Percentiles rank a stretch among this genome's conserved stretches.
These are phyloP conservation scores for Ordospora pajunii DNA, from an alignment of 371 early-diverging fungal genomes.

Conservation along the genomic window DNA sequence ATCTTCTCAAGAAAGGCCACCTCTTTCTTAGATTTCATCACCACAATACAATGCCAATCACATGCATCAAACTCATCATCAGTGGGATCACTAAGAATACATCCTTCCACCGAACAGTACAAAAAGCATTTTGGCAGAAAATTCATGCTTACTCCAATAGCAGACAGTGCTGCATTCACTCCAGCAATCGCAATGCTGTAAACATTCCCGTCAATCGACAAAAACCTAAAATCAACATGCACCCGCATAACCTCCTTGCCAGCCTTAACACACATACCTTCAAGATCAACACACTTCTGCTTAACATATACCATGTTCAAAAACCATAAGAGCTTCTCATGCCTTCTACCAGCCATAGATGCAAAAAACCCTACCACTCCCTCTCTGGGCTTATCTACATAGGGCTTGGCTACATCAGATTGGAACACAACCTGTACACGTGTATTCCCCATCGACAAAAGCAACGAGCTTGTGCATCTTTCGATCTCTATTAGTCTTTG, in stretches of 20 bases:
- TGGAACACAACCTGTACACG: background rate
- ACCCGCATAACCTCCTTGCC: background rate
- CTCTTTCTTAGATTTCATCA: constrained; percentile 13
- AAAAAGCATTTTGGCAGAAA: constrained; percentile 23
- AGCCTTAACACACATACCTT: constrained; percentile 14
- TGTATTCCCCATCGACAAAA: background rate
- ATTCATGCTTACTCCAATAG: constrained; percentile 15
- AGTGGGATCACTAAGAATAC: constrained; percentile 21
- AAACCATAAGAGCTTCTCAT: constrained; percentile 8
- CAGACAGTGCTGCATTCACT: background rate
- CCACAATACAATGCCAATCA: constrained; percentile 15
- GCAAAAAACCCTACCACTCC: constrained; percentile 6
- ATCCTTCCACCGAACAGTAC: background rate
- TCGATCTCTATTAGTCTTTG: background rate
- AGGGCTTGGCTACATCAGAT: background rate
- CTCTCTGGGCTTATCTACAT: constrained; percentile 19
- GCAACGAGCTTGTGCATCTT: background rate
- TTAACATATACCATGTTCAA: constrained; percentile 21
- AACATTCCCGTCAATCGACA: constrained; percentile 5
- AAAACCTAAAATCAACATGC: constrained; percentile 11
- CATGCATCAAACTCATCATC: constrained; percentile 2
- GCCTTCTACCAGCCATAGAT: background rate
- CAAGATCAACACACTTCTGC: constrained; percentile 25
- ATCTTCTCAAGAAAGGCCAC: constrained; percentile 19
- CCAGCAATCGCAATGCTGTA: constrained; percentile 2